Percentiles rank a stretch among this genome's conserved stretches.
phyloP scores from a whole-genome alignment of 495 filamentous ascomycete genomes.

The Daldinia grandis region DNA sequence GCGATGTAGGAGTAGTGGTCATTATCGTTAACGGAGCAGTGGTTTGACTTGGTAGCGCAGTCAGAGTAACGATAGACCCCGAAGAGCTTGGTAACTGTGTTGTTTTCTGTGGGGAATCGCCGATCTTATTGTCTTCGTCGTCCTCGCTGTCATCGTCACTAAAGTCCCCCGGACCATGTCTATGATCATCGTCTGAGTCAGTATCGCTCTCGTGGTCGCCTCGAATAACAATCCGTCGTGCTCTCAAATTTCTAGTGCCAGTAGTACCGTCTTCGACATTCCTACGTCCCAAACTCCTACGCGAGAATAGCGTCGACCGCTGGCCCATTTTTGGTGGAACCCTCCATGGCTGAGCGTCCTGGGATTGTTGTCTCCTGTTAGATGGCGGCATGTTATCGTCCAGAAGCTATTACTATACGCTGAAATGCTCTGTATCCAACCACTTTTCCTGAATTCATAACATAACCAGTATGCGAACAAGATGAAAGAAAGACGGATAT shows the following conservation, averaged over 20 bases:
- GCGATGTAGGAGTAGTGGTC: conserved; percentile 3
- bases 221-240: conserved; percentile 6
- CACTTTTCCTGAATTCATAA: conserved; percentile 31
- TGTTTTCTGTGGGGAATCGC: conserved; percentile 16
- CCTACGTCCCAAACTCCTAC: conserved; percentile 2
- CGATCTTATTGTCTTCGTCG: not conserved
- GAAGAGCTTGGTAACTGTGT: conserved; percentile 19
- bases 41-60: conserved; percentile 24
- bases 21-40: conserved; percentile 1
- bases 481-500: conserved; percentile 22
- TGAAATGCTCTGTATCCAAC: conserved; percentile 43
- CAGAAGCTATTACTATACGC: conserved; percentile 13
- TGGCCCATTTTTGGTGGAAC: conserved; percentile 23
- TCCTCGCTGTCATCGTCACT: conserved; percentile 25
- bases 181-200: not conserved
- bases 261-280: not conserved
- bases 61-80: conserved; percentile 24
- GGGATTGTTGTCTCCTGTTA: conserved; percentile 30
- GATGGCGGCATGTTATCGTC: conserved; percentile 41
- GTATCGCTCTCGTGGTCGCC: conserved; percentile 8
- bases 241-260: not conserved
- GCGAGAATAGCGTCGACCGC: conserved; percentile 22
- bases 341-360: conserved; percentile 23
- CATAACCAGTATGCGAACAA: conserved; percentile 35
- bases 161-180: conserved; percentile 8